phyloP scores from a whole-genome alignment of 2,329 filamentous ascomycete genomes.

The Xylaria sp. region DNA sequence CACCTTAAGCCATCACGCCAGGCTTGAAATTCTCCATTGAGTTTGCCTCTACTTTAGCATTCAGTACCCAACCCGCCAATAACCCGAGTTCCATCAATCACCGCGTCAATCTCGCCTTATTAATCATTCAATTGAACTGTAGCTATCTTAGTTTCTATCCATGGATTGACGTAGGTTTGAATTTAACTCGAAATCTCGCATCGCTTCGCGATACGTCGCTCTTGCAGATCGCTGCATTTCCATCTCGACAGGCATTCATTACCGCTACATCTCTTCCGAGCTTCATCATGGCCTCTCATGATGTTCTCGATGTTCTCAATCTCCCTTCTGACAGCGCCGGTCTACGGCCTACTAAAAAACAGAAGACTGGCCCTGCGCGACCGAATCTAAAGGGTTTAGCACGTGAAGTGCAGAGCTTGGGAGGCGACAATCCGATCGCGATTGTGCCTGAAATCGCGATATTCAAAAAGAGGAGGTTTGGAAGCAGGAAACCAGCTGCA shows the following conservation, averaged over 20 bases:
- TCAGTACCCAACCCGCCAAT: background rate
- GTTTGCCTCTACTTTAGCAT: background rate
- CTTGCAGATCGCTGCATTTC: background rate
- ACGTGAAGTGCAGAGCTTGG: conserved; percentile 68
- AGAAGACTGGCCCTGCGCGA: conserved; percentile 67
- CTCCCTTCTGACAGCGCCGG: conserved; percentile 66
- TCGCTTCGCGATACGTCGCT: background rate
- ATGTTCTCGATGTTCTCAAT: conserved; percentile 88
- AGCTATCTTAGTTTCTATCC: background rate
- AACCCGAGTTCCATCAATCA: conserved; percentile 8
- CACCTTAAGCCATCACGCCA: conserved; percentile 5
- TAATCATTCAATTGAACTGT: background rate
- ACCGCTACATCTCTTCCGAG: background rate
- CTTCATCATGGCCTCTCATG: conserved; percentile 71
- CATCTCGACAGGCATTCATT: background rate
- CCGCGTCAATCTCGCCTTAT: background rate
- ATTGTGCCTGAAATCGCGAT: conserved; percentile 65
- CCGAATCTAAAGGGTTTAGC: conserved; percentile 68
- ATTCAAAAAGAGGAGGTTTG: conserved; percentile 64
- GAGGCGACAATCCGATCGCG: conserved; percentile 70
- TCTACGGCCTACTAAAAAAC: conserved; percentile 72
- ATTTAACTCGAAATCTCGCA: background rate
- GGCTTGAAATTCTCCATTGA: conserved; percentile 12
- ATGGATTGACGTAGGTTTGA: background rate
- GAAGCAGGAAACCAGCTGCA: conserved; percentile 60